Conservation (phyloP, 106 monocot species). For the Acorus calamus region DNA sequence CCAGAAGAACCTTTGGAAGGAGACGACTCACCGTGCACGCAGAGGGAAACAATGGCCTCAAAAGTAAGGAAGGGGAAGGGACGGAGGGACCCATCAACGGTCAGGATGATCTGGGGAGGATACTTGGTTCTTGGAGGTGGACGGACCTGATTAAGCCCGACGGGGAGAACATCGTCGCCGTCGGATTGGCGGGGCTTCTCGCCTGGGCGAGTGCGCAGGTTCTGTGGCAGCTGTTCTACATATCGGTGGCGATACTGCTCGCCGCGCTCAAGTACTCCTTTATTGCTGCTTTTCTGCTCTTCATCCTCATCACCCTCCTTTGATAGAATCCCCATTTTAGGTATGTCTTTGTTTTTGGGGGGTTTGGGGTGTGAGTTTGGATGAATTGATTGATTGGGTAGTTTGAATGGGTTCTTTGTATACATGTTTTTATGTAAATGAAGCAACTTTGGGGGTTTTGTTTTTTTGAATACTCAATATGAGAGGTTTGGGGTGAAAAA, state of each 20-base stretch:
- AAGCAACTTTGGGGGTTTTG: too few relatives aligned
- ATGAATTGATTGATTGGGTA: too few relatives aligned
- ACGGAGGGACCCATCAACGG: neutral
- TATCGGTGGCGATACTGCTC: slow-evolving; percentile 61
- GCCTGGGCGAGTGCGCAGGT: slow-evolving; percentile 79
- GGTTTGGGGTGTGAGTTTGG: too few relatives aligned
- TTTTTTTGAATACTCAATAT: too few relatives aligned
- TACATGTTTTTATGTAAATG: too few relatives aligned
- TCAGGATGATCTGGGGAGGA: neutral
- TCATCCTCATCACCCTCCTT: slow-evolving; percentile 80
- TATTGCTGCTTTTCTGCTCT: slow-evolving; percentile 80
- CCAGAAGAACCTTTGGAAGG: too few relatives aligned
- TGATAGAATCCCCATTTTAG: slow-evolving; percentile 7
- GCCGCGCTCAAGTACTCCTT: slow-evolving; percentile 93
- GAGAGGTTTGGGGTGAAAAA: too few relatives aligned
- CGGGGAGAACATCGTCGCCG: slow-evolving; percentile 70
- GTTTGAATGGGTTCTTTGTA: too few relatives aligned
- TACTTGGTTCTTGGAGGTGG: slow-evolving; percentile 34
- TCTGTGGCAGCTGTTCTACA: slow-evolving; percentile 64
- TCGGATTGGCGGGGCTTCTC: slow-evolving; percentile 71
- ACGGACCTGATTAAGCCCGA: slow-evolving; percentile 61
- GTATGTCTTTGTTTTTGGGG: too few relatives aligned
- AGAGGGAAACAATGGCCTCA: slow-evolving; percentile 1
- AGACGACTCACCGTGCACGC: slow-evolving; percentile 1
- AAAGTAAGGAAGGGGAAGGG: neutral